These are phyloP conservation scores for Blastobotrys parvus DNA, from an alignment of 805 yeast genomes.

Conservation along the genomic window DNA sequence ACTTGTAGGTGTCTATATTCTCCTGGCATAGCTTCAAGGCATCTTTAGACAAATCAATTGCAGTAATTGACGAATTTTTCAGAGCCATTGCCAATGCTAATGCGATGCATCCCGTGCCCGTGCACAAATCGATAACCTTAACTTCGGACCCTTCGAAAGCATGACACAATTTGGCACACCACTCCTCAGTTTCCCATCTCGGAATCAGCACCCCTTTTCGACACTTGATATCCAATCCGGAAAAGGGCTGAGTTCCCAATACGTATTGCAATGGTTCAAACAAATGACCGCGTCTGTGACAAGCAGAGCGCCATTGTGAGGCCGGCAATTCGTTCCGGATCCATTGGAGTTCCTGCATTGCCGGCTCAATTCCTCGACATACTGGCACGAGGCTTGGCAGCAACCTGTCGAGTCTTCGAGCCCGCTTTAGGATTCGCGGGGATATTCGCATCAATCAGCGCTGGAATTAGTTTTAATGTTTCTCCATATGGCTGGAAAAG, in stretches of 20 bases:
- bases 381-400: conserved; percentile 20
- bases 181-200: conserved; percentile 92
- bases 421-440: conserved; percentile 10
- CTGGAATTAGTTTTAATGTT: neutral
- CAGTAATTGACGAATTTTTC: conserved; percentile 28
- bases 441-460: conserved; percentile 15
- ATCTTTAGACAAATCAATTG: conserved; percentile 46
- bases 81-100: conserved; percentile 36
- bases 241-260: conserved; percentile 83
- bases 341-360: conserved; percentile 58
- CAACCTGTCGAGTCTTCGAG: conserved; percentile 13
- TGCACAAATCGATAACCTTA: conserved; percentile 59
- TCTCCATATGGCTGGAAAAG: too few relatives aligned
- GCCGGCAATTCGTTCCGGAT: conserved; percentile 42
- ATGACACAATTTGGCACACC: conserved; percentile 54
- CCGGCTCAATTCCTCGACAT: conserved; percentile 26
- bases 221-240: conserved; percentile 52
- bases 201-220: conserved; percentile 70
- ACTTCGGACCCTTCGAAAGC: conserved; percentile 23
- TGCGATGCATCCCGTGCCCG: conserved; percentile 87
- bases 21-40: conserved; percentile 46
- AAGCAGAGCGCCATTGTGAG: conserved; percentile 40
- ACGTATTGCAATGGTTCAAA: conserved; percentile 77
- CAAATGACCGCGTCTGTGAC: conserved; percentile 38
- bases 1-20: conserved; percentile 31